Base-by-base conservation (phyloP, 495 filamentous ascomycete genomes). In the Achaetomiella virescens region DNA sequence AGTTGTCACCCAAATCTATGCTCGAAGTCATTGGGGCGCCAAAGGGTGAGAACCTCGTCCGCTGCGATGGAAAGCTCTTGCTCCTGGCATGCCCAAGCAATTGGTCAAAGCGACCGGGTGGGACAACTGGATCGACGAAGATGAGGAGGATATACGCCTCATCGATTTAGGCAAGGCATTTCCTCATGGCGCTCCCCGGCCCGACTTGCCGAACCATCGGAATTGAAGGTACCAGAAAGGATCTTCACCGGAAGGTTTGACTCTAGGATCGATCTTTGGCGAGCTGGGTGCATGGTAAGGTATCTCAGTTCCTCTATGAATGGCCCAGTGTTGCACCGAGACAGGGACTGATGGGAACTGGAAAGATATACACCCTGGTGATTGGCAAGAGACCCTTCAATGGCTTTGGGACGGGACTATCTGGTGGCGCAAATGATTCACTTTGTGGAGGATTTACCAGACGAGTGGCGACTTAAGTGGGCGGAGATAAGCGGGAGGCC, bases 101-200 rank as follows among this genome's bases (percentile, higher is more conserved):
- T 58, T 75, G 12, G 66, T 76, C 22, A 62, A 71, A 42, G 61
- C 63, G 52, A 55, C 63, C 22, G 63, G 57, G 14, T 73, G 68
- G 71, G 56, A 48, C 12, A 55, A 61, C 7, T 74, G 67, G 70
- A 64, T 61, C 20, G 68, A 70, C 31, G 68, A 74, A 42, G 70
- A 75, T 49, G 66, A 71, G 3, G 68, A 72, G 55, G 66, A 75
- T 54, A 54, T 74, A 53, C 61, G 70, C 9, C 64, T 78, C 37
- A 64, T 78, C 18, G 76, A 78, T 57, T 71, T 77, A 33, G 72
- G 75, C 29, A 68, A 76, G 58, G 66, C 71, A 18, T 78, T 78
- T 42, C 53, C 65, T 18, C 58, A 58, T 10, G 54, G 37, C 27
- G 38, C 54, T 2, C 27, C 47, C 70, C 74, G 36, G 43, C 57